Evolutionary conservation across 139 green algal species (phyloP), one percentile per base, ranked within the genome.

Genomic region (Coelastrella sp.): DNA sequence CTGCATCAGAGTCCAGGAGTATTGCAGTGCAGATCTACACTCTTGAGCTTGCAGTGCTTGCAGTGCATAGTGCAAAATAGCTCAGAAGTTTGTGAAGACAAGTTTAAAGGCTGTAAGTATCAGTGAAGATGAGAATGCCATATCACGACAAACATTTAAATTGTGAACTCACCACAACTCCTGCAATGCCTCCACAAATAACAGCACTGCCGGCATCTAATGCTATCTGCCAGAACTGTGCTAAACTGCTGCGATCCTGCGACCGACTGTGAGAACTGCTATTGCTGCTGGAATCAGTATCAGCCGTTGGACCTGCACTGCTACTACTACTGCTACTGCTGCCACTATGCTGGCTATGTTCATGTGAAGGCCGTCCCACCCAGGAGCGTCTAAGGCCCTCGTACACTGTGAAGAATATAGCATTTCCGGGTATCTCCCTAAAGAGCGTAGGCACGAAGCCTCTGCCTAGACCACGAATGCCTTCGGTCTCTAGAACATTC

Each of bases 361-460:
- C 60, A 4, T 45, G 7, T 2, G 27, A 13, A 1, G 38, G n/a
- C 45, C 73, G 15, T 19, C 68, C 67, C 3, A n/a, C 63, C 85
- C 85, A 82, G 68, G 15, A 66, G 0, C 81, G 77, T 68, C 89
- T 71, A 51, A 91, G 76, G 60, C 85, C 87, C 78, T 94, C 89
- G 67, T 98, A 98, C 13, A 71, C 64, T 5, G 81, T 87, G 48
- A 98, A 98, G 77, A 96, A 95, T 0, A 96, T 38, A 5, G 93
- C 90, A 37, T 98, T 98, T n/a, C 94, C 94, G 0, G 92, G 92
- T 11, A 95, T 84, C 72, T 98, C 94, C 2, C 94, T 50, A 0
- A 74, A 83, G 40, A 97, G 76, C 3, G 94, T 98, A 27, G 90
- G 90, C 3, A 76, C 71, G 15, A 97, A 81, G 15, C 94, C 94